phyloP scores from a whole-genome alignment of 805 yeast genomes.

The Spathaspora arborariae region DNA sequence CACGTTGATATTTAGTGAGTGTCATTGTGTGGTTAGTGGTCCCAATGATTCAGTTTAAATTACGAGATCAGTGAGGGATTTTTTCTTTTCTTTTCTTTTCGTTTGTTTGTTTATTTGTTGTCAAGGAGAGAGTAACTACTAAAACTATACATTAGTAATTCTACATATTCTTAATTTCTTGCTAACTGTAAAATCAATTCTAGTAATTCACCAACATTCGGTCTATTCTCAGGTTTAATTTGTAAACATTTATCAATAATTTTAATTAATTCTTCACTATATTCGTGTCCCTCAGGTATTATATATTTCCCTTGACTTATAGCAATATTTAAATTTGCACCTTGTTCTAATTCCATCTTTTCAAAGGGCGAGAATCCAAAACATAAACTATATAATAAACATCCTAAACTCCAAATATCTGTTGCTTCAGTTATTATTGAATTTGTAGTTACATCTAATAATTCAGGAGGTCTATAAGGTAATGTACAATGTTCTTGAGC shows the following conservation, averaged over 20 bases:
- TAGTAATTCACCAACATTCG: conserved; percentile 57
- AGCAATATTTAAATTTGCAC: conserved; percentile 78
- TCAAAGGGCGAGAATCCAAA: conserved; percentile 87
- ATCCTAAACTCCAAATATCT: conserved; percentile 92
- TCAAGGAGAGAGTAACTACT: too few relatives aligned
- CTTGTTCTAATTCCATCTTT: conserved; percentile 71
- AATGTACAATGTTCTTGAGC: conserved; percentile 83
- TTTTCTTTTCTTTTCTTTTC: not conserved
- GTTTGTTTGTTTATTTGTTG: too few relatives aligned
- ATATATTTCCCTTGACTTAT: conserved; percentile 62
- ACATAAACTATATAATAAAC: conserved; percentile 71
- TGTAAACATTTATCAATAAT: conserved; percentile 60
- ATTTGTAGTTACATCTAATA: conserved; percentile 71
- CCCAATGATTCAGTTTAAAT: not conserved
- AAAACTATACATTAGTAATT: not conserved
- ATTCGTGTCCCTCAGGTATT: conserved; percentile 51
- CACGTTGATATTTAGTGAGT: conserved; percentile 33
- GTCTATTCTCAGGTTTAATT: conserved; percentile 60
- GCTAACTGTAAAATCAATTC: conserved; percentile 42
- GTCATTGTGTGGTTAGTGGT: conserved; percentile 15
- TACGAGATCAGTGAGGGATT: not conserved
- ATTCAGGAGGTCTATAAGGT: conserved; percentile 88
- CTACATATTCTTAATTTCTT: conserved; percentile 4
- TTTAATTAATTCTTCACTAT: conserved; percentile 52
- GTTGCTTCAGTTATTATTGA: conserved; percentile 64